These are phyloP conservation scores for Carex pumila DNA, from an alignment of 176 grass and related monocot species.

Conservation along the genomic window DNA sequence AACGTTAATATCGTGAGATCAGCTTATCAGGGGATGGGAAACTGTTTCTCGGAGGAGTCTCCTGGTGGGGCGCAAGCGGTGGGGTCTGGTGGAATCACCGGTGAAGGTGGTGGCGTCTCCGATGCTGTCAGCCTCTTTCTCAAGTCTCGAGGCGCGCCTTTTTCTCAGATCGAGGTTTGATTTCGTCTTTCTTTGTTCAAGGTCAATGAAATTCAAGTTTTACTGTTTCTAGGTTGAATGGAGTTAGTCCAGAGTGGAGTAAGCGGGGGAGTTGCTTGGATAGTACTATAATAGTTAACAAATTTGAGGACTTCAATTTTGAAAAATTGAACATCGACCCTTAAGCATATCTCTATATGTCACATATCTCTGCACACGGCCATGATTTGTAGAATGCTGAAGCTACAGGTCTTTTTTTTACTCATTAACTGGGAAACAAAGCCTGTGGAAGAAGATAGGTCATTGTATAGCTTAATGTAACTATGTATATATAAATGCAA, in stretches of 20 bases:
- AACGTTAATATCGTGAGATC: neutral
- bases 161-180: constrained; percentile 88
- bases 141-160: constrained; percentile 54
- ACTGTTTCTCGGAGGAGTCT: constrained; percentile 78
- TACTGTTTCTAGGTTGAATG: constrained; percentile 12
- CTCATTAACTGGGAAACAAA: neutral
- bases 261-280: neutral
- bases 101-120: constrained; percentile 19
- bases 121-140: constrained; percentile 63
- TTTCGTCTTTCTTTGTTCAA: neutral
- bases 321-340: neutral
- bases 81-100: constrained; percentile 24
- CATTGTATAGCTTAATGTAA: neutral
- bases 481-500: neutral
- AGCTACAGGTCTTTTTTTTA: neutral
- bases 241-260: neutral
- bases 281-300: neutral
- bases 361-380: neutral
- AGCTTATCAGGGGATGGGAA: constrained; percentile 39
- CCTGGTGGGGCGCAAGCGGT: constrained; percentile 39
- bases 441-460: neutral
- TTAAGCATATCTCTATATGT: neutral
- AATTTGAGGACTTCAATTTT: neutral
- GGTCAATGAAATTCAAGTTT: constrained; percentile 5
- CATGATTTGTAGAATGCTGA: neutral